A percentile compares a stretch with the other conserved stretches of the same genome.
Conservation (phyloP, 192 early-diverging fungal genomes). For the Oehlia diaphana region DNA sequence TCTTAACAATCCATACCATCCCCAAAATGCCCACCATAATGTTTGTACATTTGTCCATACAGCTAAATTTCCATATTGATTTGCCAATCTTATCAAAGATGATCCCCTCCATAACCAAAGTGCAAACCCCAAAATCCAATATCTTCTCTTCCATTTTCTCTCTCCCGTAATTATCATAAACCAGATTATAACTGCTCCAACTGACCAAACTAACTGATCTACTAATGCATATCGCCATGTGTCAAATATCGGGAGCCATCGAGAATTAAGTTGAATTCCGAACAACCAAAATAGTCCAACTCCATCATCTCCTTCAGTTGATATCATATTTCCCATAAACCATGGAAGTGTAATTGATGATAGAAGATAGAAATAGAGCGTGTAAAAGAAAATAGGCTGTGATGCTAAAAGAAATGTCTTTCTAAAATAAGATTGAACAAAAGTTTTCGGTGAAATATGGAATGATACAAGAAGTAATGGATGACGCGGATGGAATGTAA, state of each 20-base stretch:
- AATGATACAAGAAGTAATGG: constrained; percentile 14
- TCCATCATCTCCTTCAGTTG: constrained; percentile 40
- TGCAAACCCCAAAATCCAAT: neutral
- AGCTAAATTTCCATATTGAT: neutral
- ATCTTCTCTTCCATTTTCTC: constrained; percentile 2
- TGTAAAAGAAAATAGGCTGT: constrained; percentile 35
- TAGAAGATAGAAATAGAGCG: constrained; percentile 38
- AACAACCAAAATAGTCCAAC: constrained; percentile 55
- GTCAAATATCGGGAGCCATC: constrained; percentile 1
- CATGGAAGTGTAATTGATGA: constrained; percentile 58
- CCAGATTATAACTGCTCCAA: neutral
- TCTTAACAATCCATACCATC: constrained; percentile 1
- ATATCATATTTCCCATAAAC: constrained; percentile 72
- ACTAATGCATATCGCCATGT: constrained; percentile 1
- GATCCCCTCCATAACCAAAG: constrained; percentile 19
- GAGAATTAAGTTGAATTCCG: constrained; percentile 40
- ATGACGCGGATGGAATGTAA: constrained; percentile 39
- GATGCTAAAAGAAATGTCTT: constrained; percentile 27
- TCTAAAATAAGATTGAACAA: constrained; percentile 7
- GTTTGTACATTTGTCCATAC: constrained; percentile 13
- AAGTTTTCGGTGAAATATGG: constrained; percentile 29
- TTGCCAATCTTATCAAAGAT: neutral
- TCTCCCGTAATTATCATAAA: constrained; percentile 16
- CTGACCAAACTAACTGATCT: neutral
- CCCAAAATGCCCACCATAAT: constrained; percentile 18